Evolutionary conservation across 106 monocot genomes (phyloP).

Genomic region (Amphibolis antarctica): DNA sequence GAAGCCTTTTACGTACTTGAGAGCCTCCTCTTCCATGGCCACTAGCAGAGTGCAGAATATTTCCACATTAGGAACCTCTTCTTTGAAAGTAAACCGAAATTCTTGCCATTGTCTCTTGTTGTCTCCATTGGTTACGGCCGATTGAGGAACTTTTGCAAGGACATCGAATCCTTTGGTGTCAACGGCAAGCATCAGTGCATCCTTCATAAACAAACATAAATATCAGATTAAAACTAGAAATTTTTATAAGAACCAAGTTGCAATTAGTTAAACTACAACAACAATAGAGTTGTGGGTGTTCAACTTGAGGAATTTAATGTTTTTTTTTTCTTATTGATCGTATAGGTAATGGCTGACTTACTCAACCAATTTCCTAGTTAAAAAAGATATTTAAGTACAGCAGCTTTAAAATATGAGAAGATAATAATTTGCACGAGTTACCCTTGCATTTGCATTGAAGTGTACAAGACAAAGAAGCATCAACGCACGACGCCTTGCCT

Average conservation of each 20-base stretch:
- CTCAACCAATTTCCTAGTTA: too few relatives aligned
- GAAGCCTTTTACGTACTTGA: slow-evolving; percentile 53
- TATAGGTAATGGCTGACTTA: too few relatives aligned
- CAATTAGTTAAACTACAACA: too few relatives aligned
- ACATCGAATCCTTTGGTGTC: slow-evolving; percentile 71
- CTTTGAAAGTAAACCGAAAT: slow-evolving; percentile 72
- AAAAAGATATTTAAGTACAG: background rate
- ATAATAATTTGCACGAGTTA: slow-evolving; percentile 26
- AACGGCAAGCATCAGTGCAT: slow-evolving; percentile 57
- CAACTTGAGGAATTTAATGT: too few relatives aligned
- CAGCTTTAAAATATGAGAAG: background rate
- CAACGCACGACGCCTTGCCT: slow-evolving; percentile 63
- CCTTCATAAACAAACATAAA: slow-evolving; percentile 32
- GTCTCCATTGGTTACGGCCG: background rate
- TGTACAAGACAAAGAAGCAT: slow-evolving; percentile 81
- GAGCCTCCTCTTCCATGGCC: slow-evolving; percentile 70
- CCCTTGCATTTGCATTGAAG: slow-evolving; percentile 46
- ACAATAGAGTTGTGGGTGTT: too few relatives aligned
- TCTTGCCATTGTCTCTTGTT: slow-evolving; percentile 57
- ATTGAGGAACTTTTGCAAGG: slow-evolving; percentile 44
- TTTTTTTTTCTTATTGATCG: too few relatives aligned
- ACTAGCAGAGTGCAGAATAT: slow-evolving; percentile 56
- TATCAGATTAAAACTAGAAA: background rate
- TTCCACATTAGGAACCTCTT: slow-evolving; percentile 54
- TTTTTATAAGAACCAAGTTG: background rate